These are phyloP conservation scores for Sambucus nigra DNA, from an alignment of 129 eudicot species.

Conservation along the genomic window DNA sequence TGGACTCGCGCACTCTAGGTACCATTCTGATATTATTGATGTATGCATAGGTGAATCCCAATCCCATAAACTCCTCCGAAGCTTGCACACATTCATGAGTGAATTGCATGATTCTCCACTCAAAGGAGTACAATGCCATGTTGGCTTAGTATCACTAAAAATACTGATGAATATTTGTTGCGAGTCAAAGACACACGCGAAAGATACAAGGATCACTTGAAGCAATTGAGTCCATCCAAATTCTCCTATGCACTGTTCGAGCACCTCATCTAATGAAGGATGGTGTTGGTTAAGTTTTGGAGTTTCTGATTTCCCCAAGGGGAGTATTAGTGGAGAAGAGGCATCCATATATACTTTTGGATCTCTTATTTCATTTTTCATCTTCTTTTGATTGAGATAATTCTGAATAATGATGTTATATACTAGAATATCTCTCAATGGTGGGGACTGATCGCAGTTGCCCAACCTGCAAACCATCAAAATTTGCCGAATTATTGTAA, in stretches of 20 bases:
- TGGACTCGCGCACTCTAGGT: slow-evolving; percentile 26
- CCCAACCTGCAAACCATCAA: no score
- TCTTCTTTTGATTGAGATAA: no score
- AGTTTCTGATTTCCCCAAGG: no score
- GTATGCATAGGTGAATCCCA: slow-evolving; percentile 27
- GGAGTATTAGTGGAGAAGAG: no score
- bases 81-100: slow-evolving; percentile 3
- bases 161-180: slow-evolving; percentile 41
- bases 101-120: not conserved
- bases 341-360: no score
- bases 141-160: slow-evolving; percentile 32
- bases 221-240: slow-evolving; percentile 21
- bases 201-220: slow-evolving; percentile 20
- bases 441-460: no score
- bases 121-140: slow-evolving; percentile 20
- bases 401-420: no score
- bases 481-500: no score
- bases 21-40: slow-evolving; percentile 39
- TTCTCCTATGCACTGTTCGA: slow-evolving; percentile 9
- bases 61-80: slow-evolving; percentile 21
- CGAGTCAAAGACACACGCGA: slow-evolving; percentile 35
- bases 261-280: slow-evolving; percentile 8
- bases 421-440: no score
- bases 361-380: no score
- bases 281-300: not conserved